phyloP scores from a whole-genome alignment of 495 filamentous ascomycete genomes.

The Clavariopsis aquatica region DNA sequence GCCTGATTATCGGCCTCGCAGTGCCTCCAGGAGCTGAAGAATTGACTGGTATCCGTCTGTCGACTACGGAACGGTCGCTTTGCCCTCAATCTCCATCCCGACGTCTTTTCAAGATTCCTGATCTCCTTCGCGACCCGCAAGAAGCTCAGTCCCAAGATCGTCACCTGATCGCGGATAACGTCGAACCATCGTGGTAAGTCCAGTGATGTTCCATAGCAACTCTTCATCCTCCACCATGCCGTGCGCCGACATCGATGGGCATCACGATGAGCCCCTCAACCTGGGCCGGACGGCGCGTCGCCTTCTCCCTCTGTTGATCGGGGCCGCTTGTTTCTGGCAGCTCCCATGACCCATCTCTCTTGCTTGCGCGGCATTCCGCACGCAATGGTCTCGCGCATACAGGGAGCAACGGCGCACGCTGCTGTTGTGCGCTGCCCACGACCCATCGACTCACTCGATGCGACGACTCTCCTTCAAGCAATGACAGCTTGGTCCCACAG shows the following conservation, averaged over 20 bases:
- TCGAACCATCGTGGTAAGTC: constrained; percentile 2
- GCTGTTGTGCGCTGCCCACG: constrained; percentile 29
- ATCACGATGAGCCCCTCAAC: neutral
- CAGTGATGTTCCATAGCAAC: neutral
- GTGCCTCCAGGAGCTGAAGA: neutral
- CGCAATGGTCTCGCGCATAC: constrained; percentile 4
- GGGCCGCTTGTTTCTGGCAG: neutral
- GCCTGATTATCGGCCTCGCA: neutral
- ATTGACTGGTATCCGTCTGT: neutral
- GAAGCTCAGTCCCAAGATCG: too few species aligned
- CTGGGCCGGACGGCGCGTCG: neutral
- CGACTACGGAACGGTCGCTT: too few species aligned
- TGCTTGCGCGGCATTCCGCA: neutral
- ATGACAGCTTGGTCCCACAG: constrained; percentile 39
- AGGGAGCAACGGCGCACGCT: constrained; percentile 26
- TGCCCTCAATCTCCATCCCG: too few species aligned
- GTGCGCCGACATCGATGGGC: neutral
- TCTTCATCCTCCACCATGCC: neutral
- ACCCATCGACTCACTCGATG: constrained; percentile 20
- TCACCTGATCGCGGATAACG: neutral
- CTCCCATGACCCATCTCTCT: neutral
- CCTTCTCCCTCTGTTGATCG: neutral
- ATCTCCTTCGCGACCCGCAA: neutral
- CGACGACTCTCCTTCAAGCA: constrained; percentile 30
- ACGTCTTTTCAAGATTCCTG: too few species aligned